Base-by-base conservation (phyloP, 1,284 basidiomycete genomes). In the Irpex sp. region DNA sequence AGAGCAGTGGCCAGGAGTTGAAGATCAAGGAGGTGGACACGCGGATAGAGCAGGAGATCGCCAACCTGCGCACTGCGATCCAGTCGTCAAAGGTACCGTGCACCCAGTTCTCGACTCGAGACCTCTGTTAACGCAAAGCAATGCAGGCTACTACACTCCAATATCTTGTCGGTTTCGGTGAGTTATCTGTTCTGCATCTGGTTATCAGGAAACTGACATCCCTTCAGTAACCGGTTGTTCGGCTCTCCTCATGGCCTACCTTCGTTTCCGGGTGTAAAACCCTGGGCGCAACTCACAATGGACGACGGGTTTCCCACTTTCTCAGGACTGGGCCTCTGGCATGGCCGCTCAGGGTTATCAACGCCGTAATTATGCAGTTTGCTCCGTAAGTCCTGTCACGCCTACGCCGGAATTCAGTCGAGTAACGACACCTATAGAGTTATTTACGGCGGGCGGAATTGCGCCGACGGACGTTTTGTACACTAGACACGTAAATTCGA, bases 21-120 rank as follows among this genome's bases (percentile, higher is more conserved):
- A 98, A 98, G 85, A 94, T 99, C 75, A 96, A 96, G 76, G 97
- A 99, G 76, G 95, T 98, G 11, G 97, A 99, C 71, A 98, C 97
- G 1, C 80, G 95, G 69, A 98, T 99, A 70, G 97, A 99, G 78
- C 92, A 93, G 72, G 97, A 98, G 78, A 98, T 98, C 72, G 94
- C 95, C 1, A 88, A 89, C 4, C 75, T 98, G 59, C 80, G 94
- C 57, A 97, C 97, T 1, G 85, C 91, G 57, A 97, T 98, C 60
- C 95, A 98, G 74, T 90, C 93, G 26, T 93, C 93, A 61, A 98
- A 98, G 83, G 94, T 84, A 64, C 57, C 13, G 2, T 50, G 47
- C 19, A 19, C 19, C 9, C 47, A 19, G n/a, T 19, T 7, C 17
- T 19, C 19, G 9, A 7, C 6, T 15, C 47, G 2, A n/a, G 17